Conservation (phyloP, 768 basidiomycete species). For the Stropharia rugosoannulata region DNA sequence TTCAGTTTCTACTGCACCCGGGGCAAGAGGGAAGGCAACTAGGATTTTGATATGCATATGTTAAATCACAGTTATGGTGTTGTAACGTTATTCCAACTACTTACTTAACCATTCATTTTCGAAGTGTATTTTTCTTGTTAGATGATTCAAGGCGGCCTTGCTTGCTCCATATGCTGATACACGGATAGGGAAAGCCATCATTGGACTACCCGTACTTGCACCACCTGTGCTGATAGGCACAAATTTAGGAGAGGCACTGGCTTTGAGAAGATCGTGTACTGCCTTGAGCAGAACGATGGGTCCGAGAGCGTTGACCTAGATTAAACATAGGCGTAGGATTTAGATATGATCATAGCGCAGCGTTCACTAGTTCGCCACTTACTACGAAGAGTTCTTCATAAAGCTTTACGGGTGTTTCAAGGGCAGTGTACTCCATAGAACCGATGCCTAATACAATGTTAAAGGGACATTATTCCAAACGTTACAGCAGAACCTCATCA, state of each 20-base stretch:
- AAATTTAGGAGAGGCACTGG: neutral
- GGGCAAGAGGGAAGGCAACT: conserved; percentile 8
- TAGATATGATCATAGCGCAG: neutral
- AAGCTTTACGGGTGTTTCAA: neutral
- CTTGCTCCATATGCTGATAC: neutral
- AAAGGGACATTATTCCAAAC: neutral
- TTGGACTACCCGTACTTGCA: neutral
- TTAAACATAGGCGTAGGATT: neutral
- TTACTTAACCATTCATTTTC: conserved; percentile 8
- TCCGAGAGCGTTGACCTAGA: neutral
- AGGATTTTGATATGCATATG: neutral
- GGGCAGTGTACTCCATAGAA: neutral
- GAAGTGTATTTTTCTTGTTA: conserved; percentile 4
- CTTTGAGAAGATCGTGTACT: neutral
- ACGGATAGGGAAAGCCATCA: neutral
- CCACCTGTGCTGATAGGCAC: neutral
- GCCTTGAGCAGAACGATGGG: conserved; percentile 3
- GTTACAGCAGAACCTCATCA: neutral
- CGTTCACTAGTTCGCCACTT: neutral
- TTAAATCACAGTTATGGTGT: neutral
- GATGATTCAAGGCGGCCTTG: conserved; percentile 6
- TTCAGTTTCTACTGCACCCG: conserved; percentile 6
- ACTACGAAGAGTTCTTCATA: neutral
- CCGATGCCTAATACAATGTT: neutral
- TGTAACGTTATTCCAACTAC: neutral